Conservation (phyloP, 1,284 basidiomycete genomes). For the Neonothopanus nambi region DNA sequence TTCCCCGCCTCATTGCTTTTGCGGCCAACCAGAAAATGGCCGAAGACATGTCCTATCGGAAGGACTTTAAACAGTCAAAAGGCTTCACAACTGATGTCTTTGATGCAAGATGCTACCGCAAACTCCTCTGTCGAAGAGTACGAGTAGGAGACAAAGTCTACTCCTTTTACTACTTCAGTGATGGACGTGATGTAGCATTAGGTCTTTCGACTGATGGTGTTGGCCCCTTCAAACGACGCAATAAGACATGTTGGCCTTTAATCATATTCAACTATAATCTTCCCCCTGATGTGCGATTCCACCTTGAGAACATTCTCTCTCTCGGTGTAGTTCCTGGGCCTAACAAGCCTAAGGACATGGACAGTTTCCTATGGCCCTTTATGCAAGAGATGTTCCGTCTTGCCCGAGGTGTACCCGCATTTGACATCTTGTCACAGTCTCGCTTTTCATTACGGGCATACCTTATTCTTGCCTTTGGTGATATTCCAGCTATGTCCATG, state of each 20-base stretch:
- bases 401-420: constrained; percentile 34
- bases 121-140: constrained; percentile 19
- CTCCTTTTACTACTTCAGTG: constrained; percentile 28
- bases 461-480: constrained; percentile 41
- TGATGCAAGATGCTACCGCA: constrained; percentile 30
- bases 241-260: constrained; percentile 42
- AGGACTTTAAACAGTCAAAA: constrained; percentile 15
- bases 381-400: constrained; percentile 38
- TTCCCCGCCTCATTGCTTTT: constrained; percentile 22
- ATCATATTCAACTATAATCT: constrained; percentile 40
- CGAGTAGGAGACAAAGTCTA: constrained; percentile 19
- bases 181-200: constrained; percentile 32
- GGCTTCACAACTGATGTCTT: constrained; percentile 31
- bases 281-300: constrained; percentile 25
- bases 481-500: constrained; percentile 47
- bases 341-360: constrained; percentile 38
- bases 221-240: constrained; percentile 36
- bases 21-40: constrained; percentile 13
- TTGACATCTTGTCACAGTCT: constrained; percentile 25
- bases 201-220: constrained; percentile 38
- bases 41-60: constrained; percentile 16
- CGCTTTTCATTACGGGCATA: constrained; percentile 39
- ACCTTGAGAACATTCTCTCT: constrained; percentile 31
- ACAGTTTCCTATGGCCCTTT: constrained; percentile 43
- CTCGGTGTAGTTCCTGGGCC: constrained; percentile 41